phyloP scores from a whole-genome alignment of 148 eudicot genomes.

The Arbutus unedo region DNA sequence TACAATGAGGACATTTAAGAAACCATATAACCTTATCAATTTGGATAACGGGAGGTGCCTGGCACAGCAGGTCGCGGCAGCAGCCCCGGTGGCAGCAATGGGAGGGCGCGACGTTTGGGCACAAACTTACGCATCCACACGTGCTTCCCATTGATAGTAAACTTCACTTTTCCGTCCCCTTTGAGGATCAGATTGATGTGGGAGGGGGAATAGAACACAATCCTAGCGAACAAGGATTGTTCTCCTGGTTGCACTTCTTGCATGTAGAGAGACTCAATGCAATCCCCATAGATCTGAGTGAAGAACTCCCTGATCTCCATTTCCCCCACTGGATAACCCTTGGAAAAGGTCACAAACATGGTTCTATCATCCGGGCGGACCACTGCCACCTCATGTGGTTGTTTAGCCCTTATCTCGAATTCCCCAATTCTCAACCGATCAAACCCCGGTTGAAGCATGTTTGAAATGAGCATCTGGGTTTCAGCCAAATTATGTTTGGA shows the following conservation, averaged over 20 bases:
- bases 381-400: neutral
- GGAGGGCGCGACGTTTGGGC: conserved; percentile 11
- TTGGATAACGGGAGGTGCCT: neutral
- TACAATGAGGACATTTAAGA: neutral
- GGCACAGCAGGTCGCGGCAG: neutral
- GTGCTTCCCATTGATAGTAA: conserved; percentile 50
- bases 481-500: neutral
- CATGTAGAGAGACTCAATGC: conserved; percentile 46
- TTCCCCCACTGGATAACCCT: conserved; percentile 42
- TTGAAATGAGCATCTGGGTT: conserved; percentile 2
- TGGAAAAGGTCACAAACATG: conserved; percentile 53
- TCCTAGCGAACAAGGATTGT: conserved; percentile 40
- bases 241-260: conserved; percentile 34
- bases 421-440: neutral
- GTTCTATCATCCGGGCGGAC: conserved; percentile 30
- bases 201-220: conserved; percentile 28
- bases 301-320: conserved; percentile 40
- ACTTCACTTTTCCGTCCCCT: conserved; percentile 31
- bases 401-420: neutral
- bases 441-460: neutral
- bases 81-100: neutral
- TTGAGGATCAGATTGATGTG: conserved; percentile 33
- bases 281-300: conserved; percentile 28
- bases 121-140: conserved; percentile 49
- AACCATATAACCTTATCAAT: neutral